Evolutionary conservation across 495 filamentous ascomycete species (phyloP).

Genomic region (Immersiella caudata): DNA sequence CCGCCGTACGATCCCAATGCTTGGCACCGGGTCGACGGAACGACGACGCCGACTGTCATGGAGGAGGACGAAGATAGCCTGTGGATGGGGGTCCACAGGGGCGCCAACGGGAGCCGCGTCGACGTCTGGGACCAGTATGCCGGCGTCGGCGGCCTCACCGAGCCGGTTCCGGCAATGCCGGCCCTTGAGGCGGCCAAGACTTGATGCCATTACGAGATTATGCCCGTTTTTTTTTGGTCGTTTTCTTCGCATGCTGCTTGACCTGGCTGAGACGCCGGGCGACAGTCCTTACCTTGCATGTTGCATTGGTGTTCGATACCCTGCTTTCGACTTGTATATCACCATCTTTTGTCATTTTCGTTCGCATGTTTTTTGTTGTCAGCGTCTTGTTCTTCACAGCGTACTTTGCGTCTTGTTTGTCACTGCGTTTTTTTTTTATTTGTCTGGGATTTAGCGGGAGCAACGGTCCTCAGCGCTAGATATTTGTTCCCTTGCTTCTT

Average conservation of each 20-base stretch:
- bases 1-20: background rate
- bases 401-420: too few species aligned
- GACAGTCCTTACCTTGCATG: background rate
- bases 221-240: background rate
- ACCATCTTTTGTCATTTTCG: background rate
- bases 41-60: background rate
- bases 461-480: background rate
- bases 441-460: background rate
- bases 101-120: background rate
- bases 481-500: background rate
- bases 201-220: background rate
- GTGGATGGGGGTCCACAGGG: slow-evolving; percentile 2
- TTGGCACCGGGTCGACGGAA: background rate
- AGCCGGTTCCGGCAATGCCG: background rate
- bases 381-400: background rate
- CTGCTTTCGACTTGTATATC: background rate
- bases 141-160: slow-evolving; percentile 38
- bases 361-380: background rate
- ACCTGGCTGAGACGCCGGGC: background rate
- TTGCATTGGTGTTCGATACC: background rate
- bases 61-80: slow-evolving; percentile 14
- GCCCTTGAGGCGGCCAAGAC: background rate
- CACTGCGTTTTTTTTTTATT: too few species aligned
- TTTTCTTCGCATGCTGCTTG: background rate
- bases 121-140: slow-evolving; percentile 42